phyloP scores from a whole-genome alignment of 345 rosid genomes.

The Euphorbia pulcherrima region DNA sequence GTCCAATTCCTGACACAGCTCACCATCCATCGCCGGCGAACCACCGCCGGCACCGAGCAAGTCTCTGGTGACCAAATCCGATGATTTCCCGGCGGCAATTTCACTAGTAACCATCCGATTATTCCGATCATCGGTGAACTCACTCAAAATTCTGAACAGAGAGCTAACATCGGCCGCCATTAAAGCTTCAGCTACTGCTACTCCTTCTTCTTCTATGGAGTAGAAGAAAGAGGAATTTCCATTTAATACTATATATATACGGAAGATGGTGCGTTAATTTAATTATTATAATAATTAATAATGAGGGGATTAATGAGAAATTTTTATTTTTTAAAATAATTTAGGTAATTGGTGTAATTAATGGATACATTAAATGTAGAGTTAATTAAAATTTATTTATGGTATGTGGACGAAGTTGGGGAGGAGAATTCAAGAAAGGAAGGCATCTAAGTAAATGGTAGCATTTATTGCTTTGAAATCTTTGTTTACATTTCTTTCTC shows the following conservation, averaged over 20 bases:
- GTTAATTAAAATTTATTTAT: constrained; percentile 14
- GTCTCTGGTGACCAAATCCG: constrained; percentile 64
- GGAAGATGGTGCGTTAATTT: constrained; percentile 4
- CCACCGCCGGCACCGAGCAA: constrained; percentile 42
- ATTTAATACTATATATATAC: not conserved
- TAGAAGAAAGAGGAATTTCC: not conserved
- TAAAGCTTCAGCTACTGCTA: not conserved
- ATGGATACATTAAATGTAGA: constrained; percentile 10
- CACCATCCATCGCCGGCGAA: constrained; percentile 21
- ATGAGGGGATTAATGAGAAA: not conserved
- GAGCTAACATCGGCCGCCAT: constrained; percentile 38
- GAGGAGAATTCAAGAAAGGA: constrained; percentile 19
- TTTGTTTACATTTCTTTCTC: constrained; percentile 15
- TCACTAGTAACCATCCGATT: constrained; percentile 20
- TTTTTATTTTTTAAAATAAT: not conserved
- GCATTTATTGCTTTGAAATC: constrained; percentile 22
- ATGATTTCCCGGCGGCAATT: constrained; percentile 28
- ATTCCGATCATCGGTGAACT: constrained; percentile 24
- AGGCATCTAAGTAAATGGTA: constrained; percentile 19
- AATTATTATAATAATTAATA: not conserved
- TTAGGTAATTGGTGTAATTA: not conserved
- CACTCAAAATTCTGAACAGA: constrained; percentile 22
- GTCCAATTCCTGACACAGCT: constrained; percentile 63
- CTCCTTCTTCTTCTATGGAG: not conserved
- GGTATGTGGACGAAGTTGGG: constrained; percentile 21